Percentiles rank a stretch among this genome's conserved stretches.
Evolutionary conservation across 176 grass and related monocot species (phyloP).

Genomic region (Zoysia japonica): DNA sequence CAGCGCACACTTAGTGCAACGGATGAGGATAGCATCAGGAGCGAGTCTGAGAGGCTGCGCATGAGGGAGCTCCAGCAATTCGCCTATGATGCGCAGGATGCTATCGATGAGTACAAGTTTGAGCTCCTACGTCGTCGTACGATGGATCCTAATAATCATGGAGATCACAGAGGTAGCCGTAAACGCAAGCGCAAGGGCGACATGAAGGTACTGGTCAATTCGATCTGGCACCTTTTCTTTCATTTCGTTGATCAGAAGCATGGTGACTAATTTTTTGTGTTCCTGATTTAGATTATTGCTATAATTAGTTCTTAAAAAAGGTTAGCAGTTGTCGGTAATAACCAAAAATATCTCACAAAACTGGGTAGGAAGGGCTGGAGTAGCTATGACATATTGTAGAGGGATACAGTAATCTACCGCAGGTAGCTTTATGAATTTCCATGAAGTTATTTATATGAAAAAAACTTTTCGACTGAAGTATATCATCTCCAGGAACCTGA

Average conservation of each 20-base stretch:
- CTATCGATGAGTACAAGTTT: slow-evolving; percentile 46
- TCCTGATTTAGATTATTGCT: background rate
- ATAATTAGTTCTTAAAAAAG: background rate
- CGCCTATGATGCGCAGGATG: slow-evolving; percentile 51
- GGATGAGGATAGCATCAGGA: slow-evolving; percentile 18
- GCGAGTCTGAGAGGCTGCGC: slow-evolving; percentile 36
- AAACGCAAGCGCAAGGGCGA: slow-evolving; percentile 32
- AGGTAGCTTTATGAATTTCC: background rate
- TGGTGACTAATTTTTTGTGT: background rate
- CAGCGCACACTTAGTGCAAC: slow-evolving; percentile 28
- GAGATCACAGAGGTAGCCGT: background rate
- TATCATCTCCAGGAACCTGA: slow-evolving; percentile 24
- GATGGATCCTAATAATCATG: slow-evolving; percentile 17
- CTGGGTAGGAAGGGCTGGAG: no score
- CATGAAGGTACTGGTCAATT: slow-evolving; percentile 21
- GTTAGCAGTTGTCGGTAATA: background rate
- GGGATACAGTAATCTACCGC: no score
- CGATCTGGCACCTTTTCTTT: background rate
- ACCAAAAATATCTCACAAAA: background rate
- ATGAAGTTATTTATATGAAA: background rate
- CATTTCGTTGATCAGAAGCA: background rate
- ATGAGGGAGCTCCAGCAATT: slow-evolving; percentile 43
- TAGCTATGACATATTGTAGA: background rate
- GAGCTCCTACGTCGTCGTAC: slow-evolving; percentile 28
- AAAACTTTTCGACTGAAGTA: background rate